Base-by-base conservation (phyloP, 164 flowering plant genomes). In the Tetrastigma voinierianum region DNA sequence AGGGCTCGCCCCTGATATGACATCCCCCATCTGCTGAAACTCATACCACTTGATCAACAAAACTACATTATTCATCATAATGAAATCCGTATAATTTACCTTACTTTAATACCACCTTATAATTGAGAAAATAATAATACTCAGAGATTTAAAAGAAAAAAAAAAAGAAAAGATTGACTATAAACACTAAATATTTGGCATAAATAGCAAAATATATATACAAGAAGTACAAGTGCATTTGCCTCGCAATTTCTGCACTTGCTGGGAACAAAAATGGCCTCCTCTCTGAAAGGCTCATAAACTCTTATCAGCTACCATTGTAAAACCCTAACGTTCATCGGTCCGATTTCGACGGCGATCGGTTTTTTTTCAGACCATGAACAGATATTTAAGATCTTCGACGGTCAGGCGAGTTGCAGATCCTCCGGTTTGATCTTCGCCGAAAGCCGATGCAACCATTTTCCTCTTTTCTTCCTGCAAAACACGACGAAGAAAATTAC, bases 361-460 rank as follows among this genome's bases (percentile, higher is more conserved):
- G 45, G 12, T 19, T 48, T 76, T 75, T n/a, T n/a, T n/a, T n/a
- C n/a, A 83, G 24, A 77, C 82, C 88, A 77, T 84, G 61, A 94
- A 94, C 24, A 91, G 76, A 79, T 78, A 91, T 70, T 75, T 87
- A 44, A 94, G 91, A 75, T 94, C 98, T 56, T 90, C 95, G 17
- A 80, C 84, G 2, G 96, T 94, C 20, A 94, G 83, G 9, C 93
- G 89, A 75, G 87, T 57, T 24, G 82, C 84, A 25, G 86, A 51
- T 51, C 80, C 81, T 15, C 96, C 94, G 21, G 74, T 67, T 19
- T 74, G 87, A 75, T 95, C 96, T 73, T 95, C 98, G 18, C 97
- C 97, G 79, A 92, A 92, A 49, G 98, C 98, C 17, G 98, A 90
- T 45, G 98, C 91, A 60, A 95, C 97, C 97, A 95, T 87, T 77